Conservation (phyloP, 495 filamentous ascomycete species). For the Tuber melanosporum region DNA sequence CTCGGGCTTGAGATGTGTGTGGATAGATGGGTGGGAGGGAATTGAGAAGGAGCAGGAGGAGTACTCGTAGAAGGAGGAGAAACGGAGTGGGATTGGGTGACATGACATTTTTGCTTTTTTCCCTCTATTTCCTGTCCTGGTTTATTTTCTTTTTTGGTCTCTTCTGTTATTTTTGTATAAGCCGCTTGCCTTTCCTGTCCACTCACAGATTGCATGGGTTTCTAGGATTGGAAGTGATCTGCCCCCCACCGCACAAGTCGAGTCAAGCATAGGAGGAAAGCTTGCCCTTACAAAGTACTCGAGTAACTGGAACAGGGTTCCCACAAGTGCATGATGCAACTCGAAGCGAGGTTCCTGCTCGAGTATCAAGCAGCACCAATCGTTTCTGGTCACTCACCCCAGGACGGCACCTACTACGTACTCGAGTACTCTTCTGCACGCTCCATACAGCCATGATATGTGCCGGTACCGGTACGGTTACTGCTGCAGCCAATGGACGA, state of each 20-base stretch:
- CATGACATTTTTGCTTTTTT: slow-evolving; percentile 23
- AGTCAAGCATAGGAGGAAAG: slow-evolving; percentile 11
- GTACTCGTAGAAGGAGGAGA: slow-evolving; percentile 3
- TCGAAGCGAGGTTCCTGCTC: slow-evolving; percentile 18
- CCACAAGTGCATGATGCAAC: slow-evolving; percentile 17
- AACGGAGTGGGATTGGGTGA: not conserved
- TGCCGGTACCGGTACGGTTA: too few species aligned
- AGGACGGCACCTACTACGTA: not conserved
- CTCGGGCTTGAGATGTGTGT: slow-evolving; percentile 4
- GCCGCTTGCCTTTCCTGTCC: slow-evolving; percentile 22
- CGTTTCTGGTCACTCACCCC: slow-evolving; percentile 7
- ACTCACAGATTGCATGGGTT: slow-evolving; percentile 5
- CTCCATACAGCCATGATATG: not conserved
- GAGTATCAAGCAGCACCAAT: not conserved
- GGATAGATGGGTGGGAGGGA: slow-evolving; percentile 10
- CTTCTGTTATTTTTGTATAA: slow-evolving; percentile 34
- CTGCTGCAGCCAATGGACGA: not conserved
- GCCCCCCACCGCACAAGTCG: slow-evolving; percentile 17
- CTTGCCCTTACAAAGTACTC: slow-evolving; percentile 7
- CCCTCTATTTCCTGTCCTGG: slow-evolving; percentile 9
- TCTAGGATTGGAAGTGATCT: slow-evolving; percentile 35
- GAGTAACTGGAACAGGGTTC: slow-evolving; percentile 12
- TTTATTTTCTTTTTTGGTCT: not conserved
- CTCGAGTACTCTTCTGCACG: not conserved
- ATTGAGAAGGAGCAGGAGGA: slow-evolving; percentile 7